A percentile compares a stretch with the other conserved stretches of the same genome.
phyloP scores from a whole-genome alignment of 139 green algal species.

The Chlorella sp. region DNA sequence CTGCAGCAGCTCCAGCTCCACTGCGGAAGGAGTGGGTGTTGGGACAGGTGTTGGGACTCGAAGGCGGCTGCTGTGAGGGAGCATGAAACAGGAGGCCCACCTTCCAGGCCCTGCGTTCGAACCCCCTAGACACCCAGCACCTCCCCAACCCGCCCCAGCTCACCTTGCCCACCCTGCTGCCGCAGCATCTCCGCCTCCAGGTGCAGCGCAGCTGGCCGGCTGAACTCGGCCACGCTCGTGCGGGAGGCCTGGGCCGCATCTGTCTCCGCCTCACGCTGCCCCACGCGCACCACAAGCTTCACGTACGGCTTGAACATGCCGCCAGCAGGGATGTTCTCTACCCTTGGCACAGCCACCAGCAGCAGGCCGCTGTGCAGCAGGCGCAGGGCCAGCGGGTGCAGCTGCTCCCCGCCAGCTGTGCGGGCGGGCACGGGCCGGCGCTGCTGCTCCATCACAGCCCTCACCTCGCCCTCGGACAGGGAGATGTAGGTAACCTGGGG shows the following conservation, averaged over 20 bases:
- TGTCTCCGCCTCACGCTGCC: not conserved
- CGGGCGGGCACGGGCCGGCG: not conserved
- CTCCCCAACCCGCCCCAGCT: not conserved
- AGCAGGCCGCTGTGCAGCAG: conserved; percentile 14
- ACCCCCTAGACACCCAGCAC: not conserved
- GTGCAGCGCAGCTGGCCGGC: not conserved
- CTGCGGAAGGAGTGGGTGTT: not conserved
- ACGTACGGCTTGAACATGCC: conserved; percentile 8
- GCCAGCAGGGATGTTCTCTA: not conserved
- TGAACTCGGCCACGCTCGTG: not conserved
- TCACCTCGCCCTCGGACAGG: not conserved
- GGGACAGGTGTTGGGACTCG: not conserved
- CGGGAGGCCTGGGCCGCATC: not conserved
- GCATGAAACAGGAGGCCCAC: not conserved
- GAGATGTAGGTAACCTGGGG: not conserved
- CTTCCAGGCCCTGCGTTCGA: not conserved
- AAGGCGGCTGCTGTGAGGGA: not conserved
- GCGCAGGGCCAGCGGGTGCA: conserved; percentile 6
- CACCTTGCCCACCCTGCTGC: not conserved
- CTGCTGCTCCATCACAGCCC: conserved; percentile 1
- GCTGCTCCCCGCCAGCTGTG: not conserved
- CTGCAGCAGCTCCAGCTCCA: conserved; percentile 3
- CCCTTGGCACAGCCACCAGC: not conserved
- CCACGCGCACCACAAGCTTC: not conserved
- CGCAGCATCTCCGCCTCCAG: not conserved